A percentile compares a stretch with the other conserved stretches of the same genome.
phyloP scores from a whole-genome alignment of 2,329 filamentous ascomycete genomes.

The Aaosphaeria pasadenensis region DNA sequence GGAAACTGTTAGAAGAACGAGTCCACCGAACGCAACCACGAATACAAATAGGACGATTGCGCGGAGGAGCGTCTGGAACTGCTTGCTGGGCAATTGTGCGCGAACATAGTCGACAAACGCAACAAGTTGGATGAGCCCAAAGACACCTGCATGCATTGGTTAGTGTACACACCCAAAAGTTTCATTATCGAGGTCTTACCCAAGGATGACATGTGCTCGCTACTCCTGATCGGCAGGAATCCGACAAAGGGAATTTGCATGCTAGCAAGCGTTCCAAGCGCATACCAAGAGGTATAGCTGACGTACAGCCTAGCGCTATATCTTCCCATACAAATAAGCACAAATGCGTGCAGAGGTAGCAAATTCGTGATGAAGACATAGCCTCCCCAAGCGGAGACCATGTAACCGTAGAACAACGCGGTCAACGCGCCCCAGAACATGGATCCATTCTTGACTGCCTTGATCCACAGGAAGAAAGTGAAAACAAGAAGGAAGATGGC shows the following conservation, averaged over 20 bases:
- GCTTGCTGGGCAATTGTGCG: conserved; percentile 81
- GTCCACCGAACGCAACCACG: conserved; percentile 66
- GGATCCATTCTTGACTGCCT: conserved; percentile 92
- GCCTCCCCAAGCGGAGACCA: conserved; percentile 99
- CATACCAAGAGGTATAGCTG: conserved; percentile 97
- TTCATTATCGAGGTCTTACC: conserved; percentile 54
- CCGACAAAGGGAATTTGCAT: conserved; percentile 99
- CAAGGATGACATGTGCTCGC: conserved; percentile 96
- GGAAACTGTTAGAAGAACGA: conserved; percentile 78
- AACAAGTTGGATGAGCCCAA: conserved; percentile 90
- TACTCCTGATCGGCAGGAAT: conserved; percentile 92
- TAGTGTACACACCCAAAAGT: conserved; percentile 17
- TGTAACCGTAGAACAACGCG: conserved; percentile 97
- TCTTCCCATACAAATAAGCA: conserved; percentile 92
- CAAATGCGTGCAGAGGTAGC: conserved; percentile 89
- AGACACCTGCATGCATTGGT: conserved; percentile 66
- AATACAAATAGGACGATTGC: conserved; percentile 73
- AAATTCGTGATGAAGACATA: conserved; percentile 99
- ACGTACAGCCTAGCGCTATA: conserved; percentile 95
- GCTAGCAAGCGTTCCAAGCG: conserved; percentile 89
- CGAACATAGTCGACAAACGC: conserved; percentile 90
- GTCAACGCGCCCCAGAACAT: conserved; percentile 95
- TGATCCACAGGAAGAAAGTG: conserved; percentile 99
- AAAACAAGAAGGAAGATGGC: conserved; percentile 98
- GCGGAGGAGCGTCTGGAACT: conserved; percentile 88